Conservation (phyloP, 192 early-diverging fungal genomes). For the Thamnidium elegans region DNA sequence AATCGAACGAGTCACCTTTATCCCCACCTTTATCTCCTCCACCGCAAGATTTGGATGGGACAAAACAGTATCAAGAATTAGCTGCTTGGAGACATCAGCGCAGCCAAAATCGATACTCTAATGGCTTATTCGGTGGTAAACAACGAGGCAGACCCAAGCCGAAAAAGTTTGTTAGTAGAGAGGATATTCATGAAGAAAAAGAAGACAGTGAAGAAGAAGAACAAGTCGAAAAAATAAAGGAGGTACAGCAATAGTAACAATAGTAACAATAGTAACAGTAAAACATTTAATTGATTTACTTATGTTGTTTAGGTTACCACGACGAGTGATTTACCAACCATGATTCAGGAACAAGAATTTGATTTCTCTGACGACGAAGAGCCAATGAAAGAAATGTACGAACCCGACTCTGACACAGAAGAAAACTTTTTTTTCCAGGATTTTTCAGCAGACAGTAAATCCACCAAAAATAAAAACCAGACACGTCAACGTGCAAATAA, state of each 20-base stretch:
- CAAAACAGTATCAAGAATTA: conserved; percentile 21
- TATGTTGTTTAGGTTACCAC: too few species aligned
- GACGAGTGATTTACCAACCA: background rate
- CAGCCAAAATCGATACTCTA: conserved; percentile 22
- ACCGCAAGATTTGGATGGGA: background rate
- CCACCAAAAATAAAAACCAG: background rate
- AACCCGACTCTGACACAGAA: conserved; percentile 20
- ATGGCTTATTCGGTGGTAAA: conserved; percentile 28
- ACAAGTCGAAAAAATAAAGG: background rate
- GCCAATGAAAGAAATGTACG: background rate
- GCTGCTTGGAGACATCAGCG: conserved; percentile 24
- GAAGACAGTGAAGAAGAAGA: background rate
- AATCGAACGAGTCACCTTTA: background rate
- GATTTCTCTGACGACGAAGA: background rate
- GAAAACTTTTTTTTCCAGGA: conserved; percentile 34
- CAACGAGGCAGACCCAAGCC: conserved; percentile 20
- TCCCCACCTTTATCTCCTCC: conserved; percentile 2
- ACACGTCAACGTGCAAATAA: background rate
- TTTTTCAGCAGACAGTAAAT: conserved; percentile 11
- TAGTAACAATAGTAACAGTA: background rate
- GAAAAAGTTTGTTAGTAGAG: conserved; percentile 1
- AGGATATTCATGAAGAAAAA: conserved; percentile 6
- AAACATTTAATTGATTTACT: background rate
- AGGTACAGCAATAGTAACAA: background rate
- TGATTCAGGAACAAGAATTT: background rate